A percentile compares a stretch with the other conserved stretches of the same genome.
phyloP scores from a whole-genome alignment of 2,329 filamentous ascomycete species.

The Sporothrix pallida region DNA sequence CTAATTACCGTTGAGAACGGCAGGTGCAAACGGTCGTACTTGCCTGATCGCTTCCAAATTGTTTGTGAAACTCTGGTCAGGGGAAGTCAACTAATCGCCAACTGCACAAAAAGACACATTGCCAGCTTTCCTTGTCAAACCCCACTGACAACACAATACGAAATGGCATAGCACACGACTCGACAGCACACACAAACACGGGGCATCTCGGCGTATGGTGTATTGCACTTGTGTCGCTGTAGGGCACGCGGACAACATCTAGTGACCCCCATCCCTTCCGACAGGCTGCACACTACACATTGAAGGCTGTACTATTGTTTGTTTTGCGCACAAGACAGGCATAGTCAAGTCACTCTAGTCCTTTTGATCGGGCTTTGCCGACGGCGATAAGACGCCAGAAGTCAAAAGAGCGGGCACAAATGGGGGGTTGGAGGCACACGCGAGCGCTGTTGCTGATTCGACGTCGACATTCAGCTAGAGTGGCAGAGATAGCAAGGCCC shows the following conservation, averaged over 20 bases:
- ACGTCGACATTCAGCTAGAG: no score
- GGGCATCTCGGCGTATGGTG: conserved; percentile 13
- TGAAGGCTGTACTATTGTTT: not conserved
- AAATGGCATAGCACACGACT: conserved; percentile 7
- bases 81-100: not conserved
- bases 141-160: not conserved
- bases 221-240: not conserved
- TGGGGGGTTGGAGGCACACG: conserved; percentile 10
- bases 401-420: not conserved
- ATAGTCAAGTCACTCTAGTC: not conserved
- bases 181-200: not conserved
- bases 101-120: not conserved
- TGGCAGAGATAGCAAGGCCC: conserved; percentile 17
- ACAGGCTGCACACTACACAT: conserved; percentile 4
- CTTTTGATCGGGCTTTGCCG: conserved; percentile 28
- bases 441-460: conserved; percentile 26
- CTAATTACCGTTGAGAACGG: conserved; percentile 9
- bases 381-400: conserved; percentile 24
- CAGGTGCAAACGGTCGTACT: conserved; percentile 14
- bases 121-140: not conserved
- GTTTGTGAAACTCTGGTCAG: not conserved
- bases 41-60: not conserved
- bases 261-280: conserved; percentile 16
- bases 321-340: not conserved
- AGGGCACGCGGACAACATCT: conserved; percentile 3